Evolutionary conservation across 805 yeast species (phyloP).

Genomic region (Kazachstania martiniae): DNA sequence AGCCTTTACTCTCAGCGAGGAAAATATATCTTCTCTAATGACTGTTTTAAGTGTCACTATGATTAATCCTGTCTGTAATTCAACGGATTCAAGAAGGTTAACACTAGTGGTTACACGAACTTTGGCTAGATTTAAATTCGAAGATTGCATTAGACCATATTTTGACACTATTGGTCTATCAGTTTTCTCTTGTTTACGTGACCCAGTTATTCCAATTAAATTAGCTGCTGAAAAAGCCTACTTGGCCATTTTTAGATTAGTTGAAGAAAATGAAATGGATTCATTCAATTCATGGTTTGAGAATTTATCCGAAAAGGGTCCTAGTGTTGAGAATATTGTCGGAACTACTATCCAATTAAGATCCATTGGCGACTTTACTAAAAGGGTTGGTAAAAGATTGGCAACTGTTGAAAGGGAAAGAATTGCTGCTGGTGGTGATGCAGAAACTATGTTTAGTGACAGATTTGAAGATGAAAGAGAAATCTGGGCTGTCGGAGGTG

Average conservation of each 20-base stretch:
- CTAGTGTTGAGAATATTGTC: constrained; percentile 28
- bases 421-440: constrained; percentile 83
- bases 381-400: constrained; percentile 78
- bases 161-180: constrained; percentile 54
- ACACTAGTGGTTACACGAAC: constrained; percentile 70
- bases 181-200: constrained; percentile 75
- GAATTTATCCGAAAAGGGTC: constrained; percentile 22
- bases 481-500: constrained; percentile 80
- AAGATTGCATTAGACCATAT: constrained; percentile 39
- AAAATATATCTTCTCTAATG: constrained; percentile 34
- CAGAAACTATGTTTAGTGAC: constrained; percentile 74
- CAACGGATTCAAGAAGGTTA: constrained; percentile 70
- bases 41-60: constrained; percentile 39
- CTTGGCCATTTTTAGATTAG: constrained; percentile 57
- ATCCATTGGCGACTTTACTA: constrained; percentile 79
- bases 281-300: constrained; percentile 58
- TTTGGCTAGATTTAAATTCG: constrained; percentile 50
- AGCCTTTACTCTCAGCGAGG: constrained; percentile 34
- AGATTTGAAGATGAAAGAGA: constrained; percentile 78
- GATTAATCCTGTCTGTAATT: constrained; percentile 45
- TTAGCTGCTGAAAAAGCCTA: constrained; percentile 90
- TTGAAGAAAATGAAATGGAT: constrained; percentile 48
- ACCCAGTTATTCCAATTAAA: constrained; percentile 81
- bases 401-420: constrained; percentile 84
- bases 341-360: constrained; percentile 50